phyloP scores from a whole-genome alignment of 441 rosid genomes.

The Melastoma candidum region DNA sequence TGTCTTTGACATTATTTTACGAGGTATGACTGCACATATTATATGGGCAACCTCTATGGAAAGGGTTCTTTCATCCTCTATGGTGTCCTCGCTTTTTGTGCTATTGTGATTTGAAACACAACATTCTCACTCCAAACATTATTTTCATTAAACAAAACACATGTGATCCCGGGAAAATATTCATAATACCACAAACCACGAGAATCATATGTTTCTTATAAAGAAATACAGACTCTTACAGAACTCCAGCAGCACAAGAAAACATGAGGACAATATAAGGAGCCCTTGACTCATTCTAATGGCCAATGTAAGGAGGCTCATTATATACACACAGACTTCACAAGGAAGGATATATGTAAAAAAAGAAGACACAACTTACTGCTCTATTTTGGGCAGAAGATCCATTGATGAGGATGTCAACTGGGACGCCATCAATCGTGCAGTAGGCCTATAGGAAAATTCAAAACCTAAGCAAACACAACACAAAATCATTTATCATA shows the following conservation, averaged over 20 bases:
- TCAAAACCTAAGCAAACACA: conserved; percentile 6
- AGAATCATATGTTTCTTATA: neutral
- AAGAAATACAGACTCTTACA: neutral
- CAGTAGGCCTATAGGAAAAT: conserved; percentile 64
- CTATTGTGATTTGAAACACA: no score
- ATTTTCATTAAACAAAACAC: neutral
- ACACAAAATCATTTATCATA: neutral
- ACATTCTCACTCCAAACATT: no score
- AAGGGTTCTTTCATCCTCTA: no score
- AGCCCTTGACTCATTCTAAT: no score
- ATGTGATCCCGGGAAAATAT: neutral
- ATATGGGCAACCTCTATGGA: no score
- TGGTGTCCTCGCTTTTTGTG: no score
- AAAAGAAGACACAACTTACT: conserved; percentile 38
- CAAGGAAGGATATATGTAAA: neutral
- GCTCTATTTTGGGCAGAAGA: conserved; percentile 74
- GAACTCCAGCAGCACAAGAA: no score
- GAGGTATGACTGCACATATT: no score
- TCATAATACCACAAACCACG: conserved; percentile 1
- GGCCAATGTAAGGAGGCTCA: neutral
- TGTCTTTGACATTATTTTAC: no score
- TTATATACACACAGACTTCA: neutral
- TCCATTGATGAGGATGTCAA: conserved; percentile 73
- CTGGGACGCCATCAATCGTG: conserved; percentile 78
- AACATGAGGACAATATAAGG: no score